phyloP scores from a whole-genome alignment of 208 protist species.

The Endotrypanum monterogeii region DNA sequence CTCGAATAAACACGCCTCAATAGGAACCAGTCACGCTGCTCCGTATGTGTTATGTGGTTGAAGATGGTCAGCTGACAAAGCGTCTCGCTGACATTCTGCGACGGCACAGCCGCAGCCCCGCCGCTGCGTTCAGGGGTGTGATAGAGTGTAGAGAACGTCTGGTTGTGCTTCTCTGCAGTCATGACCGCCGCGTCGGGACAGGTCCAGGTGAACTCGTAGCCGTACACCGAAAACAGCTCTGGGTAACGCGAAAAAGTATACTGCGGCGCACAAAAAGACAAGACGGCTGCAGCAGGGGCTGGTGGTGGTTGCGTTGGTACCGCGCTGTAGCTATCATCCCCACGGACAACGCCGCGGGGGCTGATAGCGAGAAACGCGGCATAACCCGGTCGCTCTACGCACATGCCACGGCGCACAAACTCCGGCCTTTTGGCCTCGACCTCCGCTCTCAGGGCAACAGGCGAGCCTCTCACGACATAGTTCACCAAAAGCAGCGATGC shows the following conservation, averaged over 20 bases:
- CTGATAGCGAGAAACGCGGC: constrained; percentile 62
- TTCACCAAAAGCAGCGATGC: constrained; percentile 53
- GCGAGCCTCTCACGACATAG: constrained; percentile 43
- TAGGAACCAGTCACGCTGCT: constrained; percentile 56
- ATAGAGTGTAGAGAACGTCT: constrained; percentile 54
- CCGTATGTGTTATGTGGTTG: constrained; percentile 70
- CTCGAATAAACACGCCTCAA: constrained; percentile 71
- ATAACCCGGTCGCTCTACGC: constrained; percentile 34
- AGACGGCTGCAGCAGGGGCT: constrained; percentile 56
- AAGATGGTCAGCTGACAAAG: constrained; percentile 60
- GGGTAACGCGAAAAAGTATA: constrained; percentile 81
- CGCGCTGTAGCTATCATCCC: constrained; percentile 45
- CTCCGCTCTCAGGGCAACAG: constrained; percentile 21
- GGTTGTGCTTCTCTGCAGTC: constrained; percentile 34
- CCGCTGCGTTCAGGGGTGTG: constrained; percentile 36
- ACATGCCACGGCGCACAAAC: constrained; percentile 72
- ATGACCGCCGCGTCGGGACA: constrained; percentile 46
- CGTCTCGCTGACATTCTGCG: constrained; percentile 26
- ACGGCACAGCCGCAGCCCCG: background rate
- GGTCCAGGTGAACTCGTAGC: constrained; percentile 72
- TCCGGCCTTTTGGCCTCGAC: constrained; percentile 43
- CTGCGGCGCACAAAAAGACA: constrained; percentile 68
- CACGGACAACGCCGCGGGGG: constrained; percentile 52
- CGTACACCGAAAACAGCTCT: constrained; percentile 57
- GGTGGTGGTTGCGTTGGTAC: constrained; percentile 34